phyloP scores from a whole-genome alignment of 192 early-diverging fungal genomes.

The Coemansia sp. region DNA sequence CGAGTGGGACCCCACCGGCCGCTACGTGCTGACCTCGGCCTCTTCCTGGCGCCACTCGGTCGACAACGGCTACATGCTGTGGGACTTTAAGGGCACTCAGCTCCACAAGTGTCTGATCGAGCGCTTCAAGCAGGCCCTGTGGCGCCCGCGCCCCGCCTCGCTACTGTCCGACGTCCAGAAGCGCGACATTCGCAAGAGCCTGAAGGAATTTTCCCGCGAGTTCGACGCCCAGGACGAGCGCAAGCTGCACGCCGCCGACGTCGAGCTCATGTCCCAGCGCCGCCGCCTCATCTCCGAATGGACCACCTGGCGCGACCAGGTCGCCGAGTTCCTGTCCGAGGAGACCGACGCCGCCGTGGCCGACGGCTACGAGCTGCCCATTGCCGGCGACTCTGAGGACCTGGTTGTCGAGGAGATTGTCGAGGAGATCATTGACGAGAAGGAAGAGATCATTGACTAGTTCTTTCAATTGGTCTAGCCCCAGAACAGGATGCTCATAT shows the following conservation, averaged over 20 bases:
- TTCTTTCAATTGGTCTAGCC: too few relatives aligned
- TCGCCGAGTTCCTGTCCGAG: constrained; percentile 50
- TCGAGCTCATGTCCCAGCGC: constrained; percentile 71
- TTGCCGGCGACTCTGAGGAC: constrained; percentile 81
- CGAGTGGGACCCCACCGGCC: constrained; percentile 98
- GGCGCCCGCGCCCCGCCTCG: constrained; percentile 88
- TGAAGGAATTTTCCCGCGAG: constrained; percentile 77
- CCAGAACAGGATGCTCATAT: too few relatives aligned
- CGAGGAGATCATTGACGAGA: constrained; percentile 59
- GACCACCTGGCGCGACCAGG: constrained; percentile 70
- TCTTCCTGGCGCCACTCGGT: constrained; percentile 78
- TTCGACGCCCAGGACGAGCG: constrained; percentile 90
- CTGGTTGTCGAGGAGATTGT: constrained; percentile 84
- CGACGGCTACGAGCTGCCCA: constrained; percentile 63
- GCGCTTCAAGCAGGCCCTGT: constrained; percentile 87
- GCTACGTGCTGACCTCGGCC: constrained; percentile 81
- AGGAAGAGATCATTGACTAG: constrained; percentile 43
- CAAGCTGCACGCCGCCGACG: constrained; percentile 59
- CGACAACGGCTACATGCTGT: constrained; percentile 89
- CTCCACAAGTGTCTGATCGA: constrained; percentile 70
- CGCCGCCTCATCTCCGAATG: constrained; percentile 75
- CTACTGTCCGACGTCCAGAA: constrained; percentile 73
- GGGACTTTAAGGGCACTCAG: constrained; percentile 84
- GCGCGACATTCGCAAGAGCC: constrained; percentile 85
- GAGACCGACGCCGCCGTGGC: constrained; percentile 51